Evolutionary conservation across 257 asterid genomes (phyloP).

Genomic region (Thymus quinquecostatus): DNA sequence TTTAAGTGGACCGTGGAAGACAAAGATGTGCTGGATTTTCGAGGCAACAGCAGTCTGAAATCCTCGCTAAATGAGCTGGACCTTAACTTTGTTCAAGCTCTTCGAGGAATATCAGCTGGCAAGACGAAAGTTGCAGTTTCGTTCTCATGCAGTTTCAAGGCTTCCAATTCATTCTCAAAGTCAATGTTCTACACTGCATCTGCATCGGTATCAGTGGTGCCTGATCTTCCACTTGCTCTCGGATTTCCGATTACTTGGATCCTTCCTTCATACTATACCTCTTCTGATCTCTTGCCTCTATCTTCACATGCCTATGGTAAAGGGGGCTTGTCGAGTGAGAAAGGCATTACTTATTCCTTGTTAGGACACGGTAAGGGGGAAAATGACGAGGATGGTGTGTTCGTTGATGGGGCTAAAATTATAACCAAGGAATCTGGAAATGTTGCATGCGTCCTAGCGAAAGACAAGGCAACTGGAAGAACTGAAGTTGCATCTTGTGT

Average conservation of each 20-base stretch:
- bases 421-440: conserved; percentile 57
- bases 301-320: conserved; percentile 46
- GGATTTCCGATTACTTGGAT: conserved; percentile 83
- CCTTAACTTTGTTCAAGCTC: conserved; percentile 59
- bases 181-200: conserved; percentile 64
- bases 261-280: conserved; percentile 78
- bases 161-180: conserved; percentile 45
- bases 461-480: conserved; percentile 74
- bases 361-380: conserved; percentile 49
- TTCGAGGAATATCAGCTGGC: conserved; percentile 80
- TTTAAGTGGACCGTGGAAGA: conserved; percentile 74
- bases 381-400: conserved; percentile 50
- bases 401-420: conserved; percentile 68
- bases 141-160: conserved; percentile 67
- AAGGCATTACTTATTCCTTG: conserved; percentile 72
- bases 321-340: conserved; percentile 53
- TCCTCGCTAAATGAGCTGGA: conserved; percentile 45
- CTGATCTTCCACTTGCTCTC: conserved; percentile 83
- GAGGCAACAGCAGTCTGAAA: conserved; percentile 32
- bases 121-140: conserved; percentile 65
- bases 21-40: conserved; percentile 55
- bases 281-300: conserved; percentile 73
- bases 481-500: conserved; percentile 85
- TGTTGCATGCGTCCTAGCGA: conserved; percentile 83
- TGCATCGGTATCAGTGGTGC: conserved; percentile 62